Base-by-base conservation (phyloP, 345 rosid genomes). In the rapeseed (Brassica napus) region DNA sequence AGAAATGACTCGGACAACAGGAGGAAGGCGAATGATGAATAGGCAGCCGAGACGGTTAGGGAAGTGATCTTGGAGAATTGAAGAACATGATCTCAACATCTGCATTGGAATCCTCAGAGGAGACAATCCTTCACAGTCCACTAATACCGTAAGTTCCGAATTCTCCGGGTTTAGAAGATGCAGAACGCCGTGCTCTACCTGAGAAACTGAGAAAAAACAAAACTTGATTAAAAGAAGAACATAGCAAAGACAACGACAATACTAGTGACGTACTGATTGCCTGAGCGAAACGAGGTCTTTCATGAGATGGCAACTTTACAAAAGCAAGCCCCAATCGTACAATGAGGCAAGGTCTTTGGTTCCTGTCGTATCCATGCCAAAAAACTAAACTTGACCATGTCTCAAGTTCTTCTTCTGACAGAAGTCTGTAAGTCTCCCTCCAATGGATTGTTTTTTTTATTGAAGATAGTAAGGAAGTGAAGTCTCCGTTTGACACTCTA, bases 311-410 rank as follows among this genome's bases (percentile, higher is more conserved):
- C 79, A 95, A 79, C 81, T 78, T 83, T 55, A 72, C 67, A 80
- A 89, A 93, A 71, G 96, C 99, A 65, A 83, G 84, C 57, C 99
- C 98, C 81, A 95, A 91, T 23, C 96, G 89, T 34, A 95, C 92
- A 54, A 95, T 84, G 30, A 95, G 93, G 81, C 98, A 95, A 32
- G 98, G 98, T 61, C 90, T 86, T 76, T 89, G 74, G 84, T 82
- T 86, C 82, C 84, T 73, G 81, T 95, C 99, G 85, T 73, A 82
- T 69, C 97, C 98, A 87, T 95, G 99, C 99, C 99, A 95, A 79
- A 95, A 95, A 18, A 91, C 87, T 84, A 95, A 65, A 79, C 84
- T 81, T 34, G 94, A 89, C 98, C 99, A 95, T 60, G 73, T 79
- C 76, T 82, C 87, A 76, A 94, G 97, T 83, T 92, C 98, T 77